phyloP scores from a whole-genome alignment of 192 early-diverging fungal species.

The Spinellus fusiger region DNA sequence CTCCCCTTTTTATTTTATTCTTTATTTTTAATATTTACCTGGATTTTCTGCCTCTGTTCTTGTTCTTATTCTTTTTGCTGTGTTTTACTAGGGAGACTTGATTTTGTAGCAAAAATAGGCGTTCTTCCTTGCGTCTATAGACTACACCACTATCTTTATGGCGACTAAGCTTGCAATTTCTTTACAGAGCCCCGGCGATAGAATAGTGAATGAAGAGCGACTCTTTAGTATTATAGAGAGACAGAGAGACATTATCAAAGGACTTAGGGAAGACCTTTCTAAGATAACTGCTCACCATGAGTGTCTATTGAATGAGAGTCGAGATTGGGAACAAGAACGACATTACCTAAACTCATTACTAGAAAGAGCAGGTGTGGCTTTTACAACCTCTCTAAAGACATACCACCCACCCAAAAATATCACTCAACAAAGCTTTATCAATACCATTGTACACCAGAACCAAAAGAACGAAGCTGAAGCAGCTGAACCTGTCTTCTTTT shows the following conservation, averaged over 20 bases:
- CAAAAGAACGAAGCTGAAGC: conserved; percentile 4
- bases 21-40: neutral
- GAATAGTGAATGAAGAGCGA: neutral
- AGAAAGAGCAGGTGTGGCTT: neutral
- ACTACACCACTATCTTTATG: neutral
- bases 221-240: conserved; percentile 1
- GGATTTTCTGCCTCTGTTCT: neutral
- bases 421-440: too few relatives aligned
- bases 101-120: too few relatives aligned
- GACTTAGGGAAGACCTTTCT: neutral
- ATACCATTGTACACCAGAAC: neutral
- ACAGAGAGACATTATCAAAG: conserved; percentile 4
- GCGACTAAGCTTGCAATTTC: neutral
- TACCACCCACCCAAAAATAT: too few relatives aligned
- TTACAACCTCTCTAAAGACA: too few relatives aligned
- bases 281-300: neutral
- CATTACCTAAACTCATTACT: neutral
- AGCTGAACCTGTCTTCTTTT: conserved; percentile 5
- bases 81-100: too few relatives aligned
- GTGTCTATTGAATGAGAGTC: neutral
- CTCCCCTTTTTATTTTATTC: neutral
- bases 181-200: neutral
- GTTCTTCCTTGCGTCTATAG: too few relatives aligned
- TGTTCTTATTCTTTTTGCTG: too few relatives aligned
- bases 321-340: neutral